A percentile compares a stretch with the other conserved stretches of the same genome.
These are phyloP conservation scores for Kwoniella sp. DNA, from an alignment of 768 basidiomycete genomes.

Conservation along the genomic window DNA sequence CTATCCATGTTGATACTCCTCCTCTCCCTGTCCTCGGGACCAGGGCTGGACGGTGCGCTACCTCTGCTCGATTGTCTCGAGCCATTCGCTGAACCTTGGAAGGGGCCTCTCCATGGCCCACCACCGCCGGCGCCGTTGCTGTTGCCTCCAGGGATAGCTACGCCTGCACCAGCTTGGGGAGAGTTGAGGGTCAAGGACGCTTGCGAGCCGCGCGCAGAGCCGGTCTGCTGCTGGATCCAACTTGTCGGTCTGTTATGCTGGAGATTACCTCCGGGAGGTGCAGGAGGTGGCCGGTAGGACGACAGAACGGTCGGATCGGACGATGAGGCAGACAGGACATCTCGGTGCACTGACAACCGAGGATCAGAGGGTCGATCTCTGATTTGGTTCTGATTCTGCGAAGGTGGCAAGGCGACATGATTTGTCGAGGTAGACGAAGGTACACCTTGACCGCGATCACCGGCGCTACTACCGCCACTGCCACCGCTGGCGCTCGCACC, in stretches of 20 bases:
- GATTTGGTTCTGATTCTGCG: constrained; percentile 15
- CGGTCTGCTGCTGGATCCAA: constrained; percentile 18
- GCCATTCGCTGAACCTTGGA: constrained; percentile 25
- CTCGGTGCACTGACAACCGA: constrained; percentile 27
- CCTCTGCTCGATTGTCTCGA: constrained; percentile 39
- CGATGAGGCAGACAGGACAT: constrained; percentile 1
- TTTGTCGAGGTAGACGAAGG: constrained; percentile 5
- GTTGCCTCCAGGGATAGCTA: neutral
- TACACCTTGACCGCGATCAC: neutral
- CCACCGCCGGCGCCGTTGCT: constrained; percentile 2
- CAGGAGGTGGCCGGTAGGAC: neutral
- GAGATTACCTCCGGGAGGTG: neutral
- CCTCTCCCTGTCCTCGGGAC: constrained; percentile 36
- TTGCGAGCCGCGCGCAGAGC: constrained; percentile 7
- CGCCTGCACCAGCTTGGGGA: neutral
- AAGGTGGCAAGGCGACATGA: constrained; percentile 12
- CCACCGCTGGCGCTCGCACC: neutral
- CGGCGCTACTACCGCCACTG: neutral
- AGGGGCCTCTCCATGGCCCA: constrained; percentile 32
- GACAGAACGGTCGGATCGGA: neutral
- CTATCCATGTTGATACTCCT: constrained; percentile 37
- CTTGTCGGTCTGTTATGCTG: constrained; percentile 17
- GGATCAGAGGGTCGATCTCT: constrained; percentile 31
- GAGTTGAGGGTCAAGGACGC: constrained; percentile 4
- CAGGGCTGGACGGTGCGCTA: constrained; percentile 39